Conservation (phyloP, 2,329 filamentous ascomycete genomes). For the Ascochyta fabae region DNA sequence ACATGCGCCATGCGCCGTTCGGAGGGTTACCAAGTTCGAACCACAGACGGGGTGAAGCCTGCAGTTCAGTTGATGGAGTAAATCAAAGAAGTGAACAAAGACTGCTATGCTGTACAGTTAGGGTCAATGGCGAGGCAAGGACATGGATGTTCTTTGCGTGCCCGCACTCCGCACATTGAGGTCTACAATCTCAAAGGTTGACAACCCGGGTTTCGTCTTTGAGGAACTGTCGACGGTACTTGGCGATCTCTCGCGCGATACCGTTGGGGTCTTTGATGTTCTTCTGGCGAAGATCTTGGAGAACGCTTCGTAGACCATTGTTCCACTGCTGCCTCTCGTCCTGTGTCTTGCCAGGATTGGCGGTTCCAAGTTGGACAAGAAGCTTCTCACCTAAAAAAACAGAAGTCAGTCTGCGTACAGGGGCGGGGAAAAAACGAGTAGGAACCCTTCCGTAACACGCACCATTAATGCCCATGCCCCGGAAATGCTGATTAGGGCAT, state of each 20-base stretch:
- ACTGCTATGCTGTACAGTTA: constrained; percentile 16
- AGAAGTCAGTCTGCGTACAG: constrained; percentile 49
- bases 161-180: neutral
- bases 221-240: constrained; percentile 50
- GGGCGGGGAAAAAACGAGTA: constrained; percentile 38
- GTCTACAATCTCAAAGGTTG: constrained; percentile 37
- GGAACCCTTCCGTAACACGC: constrained; percentile 56
- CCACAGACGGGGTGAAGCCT: neutral
- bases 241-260: constrained; percentile 48
- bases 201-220: constrained; percentile 49
- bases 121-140: constrained; percentile 11
- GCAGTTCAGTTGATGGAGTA: neutral
- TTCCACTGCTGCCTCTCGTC: constrained; percentile 63
- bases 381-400: constrained; percentile 70
- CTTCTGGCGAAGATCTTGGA: constrained; percentile 47
- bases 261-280: constrained; percentile 48
- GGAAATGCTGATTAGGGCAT: constrained; percentile 84
- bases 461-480: constrained; percentile 75
- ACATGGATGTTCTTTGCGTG: neutral
- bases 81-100: constrained; percentile 2
- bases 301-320: constrained; percentile 45
- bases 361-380: constrained; percentile 72
- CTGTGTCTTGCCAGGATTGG: constrained; percentile 66
- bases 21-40: constrained; percentile 11
- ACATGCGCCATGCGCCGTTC: constrained; percentile 23